These are phyloP conservation scores for Sphaceloma murrayae DNA, from an alignment of 2,329 filamentous ascomycete species.

Conservation along the genomic window DNA sequence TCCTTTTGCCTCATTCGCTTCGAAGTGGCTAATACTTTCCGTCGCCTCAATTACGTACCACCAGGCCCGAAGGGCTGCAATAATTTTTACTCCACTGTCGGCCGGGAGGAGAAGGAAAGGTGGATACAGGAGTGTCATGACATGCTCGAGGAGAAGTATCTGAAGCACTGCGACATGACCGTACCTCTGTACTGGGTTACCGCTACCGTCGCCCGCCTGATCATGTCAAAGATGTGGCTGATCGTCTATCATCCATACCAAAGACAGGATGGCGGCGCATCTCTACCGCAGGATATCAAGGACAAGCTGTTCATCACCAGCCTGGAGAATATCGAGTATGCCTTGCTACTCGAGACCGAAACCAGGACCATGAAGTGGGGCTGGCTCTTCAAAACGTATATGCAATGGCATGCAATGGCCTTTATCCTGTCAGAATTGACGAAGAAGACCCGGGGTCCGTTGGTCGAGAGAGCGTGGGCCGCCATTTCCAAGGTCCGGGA, in stretches of 20 bases:
- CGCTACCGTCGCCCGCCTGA: constrained; percentile 57
- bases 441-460: constrained; percentile 45
- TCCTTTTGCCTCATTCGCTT: constrained; percentile 47
- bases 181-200: constrained; percentile 58
- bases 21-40: constrained; percentile 41
- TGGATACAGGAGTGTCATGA: constrained; percentile 42
- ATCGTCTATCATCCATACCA: constrained; percentile 67
- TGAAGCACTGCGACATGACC: constrained; percentile 44
- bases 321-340: constrained; percentile 65
- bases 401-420: constrained; percentile 56
- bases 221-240: constrained; percentile 70
- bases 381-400: constrained; percentile 55
- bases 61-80: constrained; percentile 34
- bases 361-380: constrained; percentile 52
- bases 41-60: constrained; percentile 37
- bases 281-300: constrained; percentile 52
- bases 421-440: constrained; percentile 53
- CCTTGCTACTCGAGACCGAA: constrained; percentile 55
- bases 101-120: constrained; percentile 39
- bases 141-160: constrained; percentile 40
- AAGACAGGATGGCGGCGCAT: constrained; percentile 47
- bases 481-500: constrained; percentile 43
- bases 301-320: constrained; percentile 62
- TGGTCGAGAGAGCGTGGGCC: constrained; percentile 52
- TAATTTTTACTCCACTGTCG: constrained; percentile 36